Evolutionary conservation across 495 filamentous ascomycete species (phyloP).

Genomic region (Friedmanniomyces endolithicus): DNA sequence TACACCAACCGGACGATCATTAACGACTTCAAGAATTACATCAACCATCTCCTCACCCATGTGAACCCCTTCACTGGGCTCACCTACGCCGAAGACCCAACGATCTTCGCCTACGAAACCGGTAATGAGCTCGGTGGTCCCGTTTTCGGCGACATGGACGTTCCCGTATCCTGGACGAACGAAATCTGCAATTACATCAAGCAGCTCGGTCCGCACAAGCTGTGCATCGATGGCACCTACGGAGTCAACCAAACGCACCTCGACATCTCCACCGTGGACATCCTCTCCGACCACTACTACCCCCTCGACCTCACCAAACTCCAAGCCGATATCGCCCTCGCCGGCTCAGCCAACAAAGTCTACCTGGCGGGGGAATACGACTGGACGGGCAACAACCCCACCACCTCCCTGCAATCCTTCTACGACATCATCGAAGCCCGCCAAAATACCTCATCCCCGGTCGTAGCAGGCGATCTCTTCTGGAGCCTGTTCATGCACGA

Average conservation of each 20-base stretch:
- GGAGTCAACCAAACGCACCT: slow-evolving; percentile 42
- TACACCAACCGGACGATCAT: slow-evolving; percentile 41
- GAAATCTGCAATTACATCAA: slow-evolving; percentile 40
- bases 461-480: slow-evolving; percentile 36
- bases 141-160: slow-evolving; percentile 38
- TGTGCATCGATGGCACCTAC: slow-evolving; percentile 43
- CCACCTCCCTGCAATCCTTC: slow-evolving; percentile 32
- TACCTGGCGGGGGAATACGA: slow-evolving; percentile 44
- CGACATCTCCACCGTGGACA: slow-evolving; percentile 36
- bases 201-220: slow-evolving; percentile 38
- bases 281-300: slow-evolving; percentile 44
- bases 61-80: slow-evolving; percentile 43
- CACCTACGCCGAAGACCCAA: slow-evolving; percentile 43
- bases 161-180: slow-evolving; percentile 36
- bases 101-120: slow-evolving; percentile 44
- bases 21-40: slow-evolving; percentile 40
- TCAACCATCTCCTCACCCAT: slow-evolving; percentile 38
- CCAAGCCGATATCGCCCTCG: slow-evolving; percentile 32
- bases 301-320: slow-evolving; percentile 36
- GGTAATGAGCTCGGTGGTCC: slow-evolving; percentile 44
- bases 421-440: slow-evolving; percentile 35
- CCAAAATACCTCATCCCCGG: slow-evolving; percentile 20
- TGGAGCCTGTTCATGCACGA: slow-evolving; percentile 43
- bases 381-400: slow-evolving; percentile 33
- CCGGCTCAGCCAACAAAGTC: slow-evolving; percentile 32